Conservation (phyloP, 1,284 basidiomycete genomes). For the Inonotus hispidus region DNA sequence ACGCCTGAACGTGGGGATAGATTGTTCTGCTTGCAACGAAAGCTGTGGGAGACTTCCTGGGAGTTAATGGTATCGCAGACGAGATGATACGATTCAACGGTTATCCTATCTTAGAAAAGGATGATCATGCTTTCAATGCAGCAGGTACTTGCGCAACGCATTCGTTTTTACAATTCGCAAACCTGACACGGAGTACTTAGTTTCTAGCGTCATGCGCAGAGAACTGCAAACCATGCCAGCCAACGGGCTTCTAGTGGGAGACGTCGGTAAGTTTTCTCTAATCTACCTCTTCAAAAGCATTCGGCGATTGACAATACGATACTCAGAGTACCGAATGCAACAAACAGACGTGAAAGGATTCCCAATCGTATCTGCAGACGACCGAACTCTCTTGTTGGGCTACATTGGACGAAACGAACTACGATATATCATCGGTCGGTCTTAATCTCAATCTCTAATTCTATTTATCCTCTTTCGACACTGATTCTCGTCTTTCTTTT, state of each 20-base stretch:
- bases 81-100: constrained; percentile 98
- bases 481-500: background rate
- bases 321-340: constrained; percentile 63
- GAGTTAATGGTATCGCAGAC: constrained; percentile 91
- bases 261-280: constrained; percentile 58
- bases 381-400: constrained; percentile 64
- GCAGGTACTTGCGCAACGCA: constrained; percentile 51
- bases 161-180: background rate
- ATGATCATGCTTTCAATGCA: constrained; percentile 87
- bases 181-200: constrained; percentile 34
- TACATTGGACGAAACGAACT: constrained; percentile 88
- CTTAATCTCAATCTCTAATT: no score
- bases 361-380: constrained; percentile 71
- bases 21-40: constrained; percentile 96
- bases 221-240: constrained; percentile 72
- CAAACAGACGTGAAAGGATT: constrained; percentile 84
- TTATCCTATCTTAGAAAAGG: constrained; percentile 93
- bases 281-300: no score
- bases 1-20: constrained; percentile 36
- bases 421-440: constrained; percentile 74
- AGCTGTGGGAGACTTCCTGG: constrained; percentile 94
- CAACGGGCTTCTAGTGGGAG: constrained; percentile 68
- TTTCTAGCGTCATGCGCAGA: constrained; percentile 85
- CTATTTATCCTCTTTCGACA: background rate
- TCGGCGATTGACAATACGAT: background rate